Evolutionary conservation across 352 stramenopile species (phyloP).

Genomic region (Aphanomyces cochlioides): DNA sequence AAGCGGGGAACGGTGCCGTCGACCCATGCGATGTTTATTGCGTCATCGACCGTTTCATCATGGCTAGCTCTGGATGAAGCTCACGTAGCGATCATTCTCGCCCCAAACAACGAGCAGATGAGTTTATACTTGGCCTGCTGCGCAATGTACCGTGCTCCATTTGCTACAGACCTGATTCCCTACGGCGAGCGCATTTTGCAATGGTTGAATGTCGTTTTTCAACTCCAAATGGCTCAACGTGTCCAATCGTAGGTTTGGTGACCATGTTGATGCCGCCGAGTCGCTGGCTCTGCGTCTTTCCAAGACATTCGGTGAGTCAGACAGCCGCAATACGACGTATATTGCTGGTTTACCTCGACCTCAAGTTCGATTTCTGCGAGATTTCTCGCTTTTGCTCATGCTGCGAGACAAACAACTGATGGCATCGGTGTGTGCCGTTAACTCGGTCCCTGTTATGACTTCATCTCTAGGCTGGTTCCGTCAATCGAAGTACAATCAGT

Average conservation of each 20-base stretch:
- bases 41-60: slow-evolving; percentile 72
- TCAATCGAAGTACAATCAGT: slow-evolving; percentile 76
- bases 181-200: slow-evolving; percentile 30
- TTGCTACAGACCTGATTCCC: slow-evolving; percentile 13
- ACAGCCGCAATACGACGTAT: slow-evolving; percentile 64
- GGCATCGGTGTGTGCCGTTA: slow-evolving; percentile 32
- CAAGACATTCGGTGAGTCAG: slow-evolving; percentile 26
- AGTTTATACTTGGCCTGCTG: slow-evolving; percentile 85
- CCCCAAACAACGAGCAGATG: slow-evolving; percentile 84
- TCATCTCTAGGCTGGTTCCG: slow-evolving; percentile 35
- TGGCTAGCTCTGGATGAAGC: slow-evolving; percentile 74
- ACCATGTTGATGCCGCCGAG: slow-evolving; percentile 20
- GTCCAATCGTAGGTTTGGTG: not conserved
- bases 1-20: slow-evolving; percentile 66
- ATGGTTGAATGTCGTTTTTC: not conserved
- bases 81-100: slow-evolving; percentile 76
- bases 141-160: slow-evolving; percentile 55
- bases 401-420: slow-evolving; percentile 65
- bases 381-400: slow-evolving; percentile 73
- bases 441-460: too few species aligned
- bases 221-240: too few species aligned
- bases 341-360: slow-evolving; percentile 59
- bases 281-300: slow-evolving; percentile 24
- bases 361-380: slow-evolving; percentile 70
- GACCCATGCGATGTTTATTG: slow-evolving; percentile 82